phyloP scores from a whole-genome alignment of 2,329 filamentous ascomycete genomes.

The Cladobotryum protrusum region DNA sequence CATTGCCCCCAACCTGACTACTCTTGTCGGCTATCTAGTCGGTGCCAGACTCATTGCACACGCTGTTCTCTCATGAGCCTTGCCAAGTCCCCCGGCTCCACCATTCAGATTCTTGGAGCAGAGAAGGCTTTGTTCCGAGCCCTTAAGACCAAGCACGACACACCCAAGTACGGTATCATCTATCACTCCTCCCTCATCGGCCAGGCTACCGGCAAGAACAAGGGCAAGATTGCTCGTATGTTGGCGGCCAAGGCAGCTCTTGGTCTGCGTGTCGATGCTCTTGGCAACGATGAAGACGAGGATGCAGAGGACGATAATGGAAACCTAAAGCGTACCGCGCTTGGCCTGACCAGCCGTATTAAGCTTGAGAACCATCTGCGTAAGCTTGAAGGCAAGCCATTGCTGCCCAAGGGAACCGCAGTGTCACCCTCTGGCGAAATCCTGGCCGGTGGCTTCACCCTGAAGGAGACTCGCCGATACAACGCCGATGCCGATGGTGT shows the following conservation, averaged over 20 bases:
- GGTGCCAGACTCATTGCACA: constrained; percentile 93
- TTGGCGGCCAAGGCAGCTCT: constrained; percentile 89
- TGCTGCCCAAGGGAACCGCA: constrained; percentile 67
- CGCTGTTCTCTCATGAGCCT: constrained; percentile 86
- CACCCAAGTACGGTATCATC: constrained; percentile 94
- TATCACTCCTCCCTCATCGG: constrained; percentile 92
- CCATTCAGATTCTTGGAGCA: constrained; percentile 95
- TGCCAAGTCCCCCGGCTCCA: constrained; percentile 90
- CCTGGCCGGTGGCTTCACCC: constrained; percentile 71
- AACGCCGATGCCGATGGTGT: constrained; percentile 90
- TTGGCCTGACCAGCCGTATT: constrained; percentile 66
- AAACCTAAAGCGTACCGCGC: constrained; percentile 50
- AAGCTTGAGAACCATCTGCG: constrained; percentile 72
- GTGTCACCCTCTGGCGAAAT: constrained; percentile 68
- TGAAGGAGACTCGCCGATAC: constrained; percentile 92
- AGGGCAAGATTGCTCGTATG: constrained; percentile 98
- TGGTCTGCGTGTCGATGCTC: constrained; percentile 86
- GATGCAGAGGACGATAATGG: constrained; percentile 68
- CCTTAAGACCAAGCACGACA: constrained; percentile 98
- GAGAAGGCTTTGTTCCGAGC: constrained; percentile 98
- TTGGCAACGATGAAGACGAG: constrained; percentile 49
- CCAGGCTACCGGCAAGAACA: constrained; percentile 95
- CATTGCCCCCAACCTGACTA: constrained; percentile 91
- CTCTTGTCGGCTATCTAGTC: constrained; percentile 86
- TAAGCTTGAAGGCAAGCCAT: constrained; percentile 82